Conservation (phyloP, 257 asterid species). For the Petunia axillaris region DNA sequence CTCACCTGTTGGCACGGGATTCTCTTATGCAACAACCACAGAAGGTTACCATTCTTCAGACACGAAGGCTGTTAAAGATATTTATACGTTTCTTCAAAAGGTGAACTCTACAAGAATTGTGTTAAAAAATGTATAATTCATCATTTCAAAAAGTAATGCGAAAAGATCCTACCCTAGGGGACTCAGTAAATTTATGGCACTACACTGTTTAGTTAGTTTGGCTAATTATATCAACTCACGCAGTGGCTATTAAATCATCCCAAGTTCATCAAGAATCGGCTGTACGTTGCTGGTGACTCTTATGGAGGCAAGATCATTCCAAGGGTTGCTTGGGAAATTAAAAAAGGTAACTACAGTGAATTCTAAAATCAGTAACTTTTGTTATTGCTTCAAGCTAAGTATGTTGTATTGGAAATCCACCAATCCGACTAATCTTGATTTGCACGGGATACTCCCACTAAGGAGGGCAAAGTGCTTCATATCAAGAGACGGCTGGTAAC, state of each 20-base stretch:
- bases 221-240: not conserved
- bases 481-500: too few species aligned
- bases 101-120: constrained; percentile 8
- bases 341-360: constrained; percentile 36
- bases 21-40: constrained; percentile 8
- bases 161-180: too few species aligned
- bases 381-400: too few species aligned
- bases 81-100: constrained; percentile 44
- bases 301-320: constrained; percentile 55
- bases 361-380: too few species aligned
- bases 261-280: constrained; percentile 27
- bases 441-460: too few species aligned
- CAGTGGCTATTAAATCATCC: too few species aligned
- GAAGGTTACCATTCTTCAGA: constrained; percentile 34
- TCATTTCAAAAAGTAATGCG: too few species aligned
- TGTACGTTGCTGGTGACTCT: constrained; percentile 60
- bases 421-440: too few species aligned
- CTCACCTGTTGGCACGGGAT: constrained; percentile 44
- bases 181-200: not conserved
- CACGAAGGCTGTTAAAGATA: constrained; percentile 30
- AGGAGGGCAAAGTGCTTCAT: too few species aligned
- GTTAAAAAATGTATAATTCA: not conserved
- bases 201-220: not conserved
- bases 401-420: too few species aligned
- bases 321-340: constrained; percentile 45